A percentile compares a stretch with the other conserved stretches of the same genome.
Evolutionary conservation across 176 grass and related monocot genomes (phyloP).

Genomic region (Eragrostis nindensis): DNA sequence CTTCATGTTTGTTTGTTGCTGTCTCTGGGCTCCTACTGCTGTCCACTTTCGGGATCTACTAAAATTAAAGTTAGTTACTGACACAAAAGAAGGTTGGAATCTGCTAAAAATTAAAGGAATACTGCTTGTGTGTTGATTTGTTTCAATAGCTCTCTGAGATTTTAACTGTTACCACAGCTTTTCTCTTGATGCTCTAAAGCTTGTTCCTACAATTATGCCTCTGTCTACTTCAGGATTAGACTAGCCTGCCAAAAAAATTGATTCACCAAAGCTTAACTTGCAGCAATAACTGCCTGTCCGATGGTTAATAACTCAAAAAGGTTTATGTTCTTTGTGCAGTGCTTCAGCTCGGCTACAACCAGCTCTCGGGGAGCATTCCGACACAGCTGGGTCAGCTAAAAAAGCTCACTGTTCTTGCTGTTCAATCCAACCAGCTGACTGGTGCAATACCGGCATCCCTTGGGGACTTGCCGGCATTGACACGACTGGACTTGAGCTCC

Average conservation of each 20-base stretch:
- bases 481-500: constrained; percentile 81
- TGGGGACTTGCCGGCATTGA: constrained; percentile 54
- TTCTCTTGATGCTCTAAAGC: background rate
- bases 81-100: constrained; percentile 11
- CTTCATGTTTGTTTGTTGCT: background rate
- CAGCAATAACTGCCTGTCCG: background rate
- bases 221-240: constrained; percentile 34
- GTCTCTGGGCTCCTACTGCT: background rate
- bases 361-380: constrained; percentile 75
- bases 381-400: constrained; percentile 67
- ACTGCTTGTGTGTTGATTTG: background rate
- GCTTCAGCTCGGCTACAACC: constrained; percentile 82
- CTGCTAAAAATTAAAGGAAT: constrained; percentile 29
- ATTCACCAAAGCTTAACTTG: constrained; percentile 31
- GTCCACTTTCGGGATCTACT: too few relatives aligned
- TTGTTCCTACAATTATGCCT: background rate
- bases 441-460: constrained; percentile 80
- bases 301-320: constrained; percentile 14
- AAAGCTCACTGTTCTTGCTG: constrained; percentile 68
- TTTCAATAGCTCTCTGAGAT: background rate
- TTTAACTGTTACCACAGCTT: constrained; percentile 10
- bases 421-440: constrained; percentile 76
- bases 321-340: constrained; percentile 47
- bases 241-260: constrained; percentile 7
- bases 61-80: background rate